phyloP scores from a whole-genome alignment of 83 land plant species.

The Diphasiastrum complanatum region DNA sequence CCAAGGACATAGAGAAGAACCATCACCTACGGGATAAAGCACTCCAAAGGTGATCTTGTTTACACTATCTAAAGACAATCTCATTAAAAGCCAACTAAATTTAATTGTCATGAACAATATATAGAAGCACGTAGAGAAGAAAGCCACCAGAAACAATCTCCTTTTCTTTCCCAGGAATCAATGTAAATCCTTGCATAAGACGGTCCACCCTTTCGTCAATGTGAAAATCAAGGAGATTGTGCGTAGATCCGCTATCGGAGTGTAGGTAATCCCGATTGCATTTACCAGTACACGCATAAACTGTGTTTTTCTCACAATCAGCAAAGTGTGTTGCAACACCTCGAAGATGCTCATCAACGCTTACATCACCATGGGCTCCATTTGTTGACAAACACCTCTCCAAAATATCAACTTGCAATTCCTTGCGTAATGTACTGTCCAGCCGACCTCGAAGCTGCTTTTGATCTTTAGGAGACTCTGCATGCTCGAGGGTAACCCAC shows the following conservation, averaged over 20 bases:
- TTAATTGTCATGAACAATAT: too few relatives aligned
- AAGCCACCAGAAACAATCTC: slow-evolving; percentile 26
- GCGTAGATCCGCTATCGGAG: background rate
- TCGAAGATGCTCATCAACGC: too few relatives aligned
- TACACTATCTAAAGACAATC: too few relatives aligned
- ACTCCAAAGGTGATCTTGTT: too few relatives aligned
- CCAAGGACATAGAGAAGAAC: too few relatives aligned
- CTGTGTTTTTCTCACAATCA: too few relatives aligned
- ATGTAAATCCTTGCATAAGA: slow-evolving; percentile 25
- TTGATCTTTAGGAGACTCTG: slow-evolving; percentile 10
- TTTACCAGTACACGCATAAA: background rate
- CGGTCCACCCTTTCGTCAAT: slow-evolving; percentile 32
- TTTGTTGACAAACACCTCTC: background rate
- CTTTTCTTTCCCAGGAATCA: slow-evolving; percentile 32
- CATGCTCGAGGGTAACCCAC: slow-evolving; percentile 27
- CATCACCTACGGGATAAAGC: too few relatives aligned
- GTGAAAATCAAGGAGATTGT: background rate
- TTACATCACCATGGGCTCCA: too few relatives aligned
- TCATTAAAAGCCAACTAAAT: too few relatives aligned
- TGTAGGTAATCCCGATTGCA: background rate
- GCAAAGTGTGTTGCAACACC: too few relatives aligned
- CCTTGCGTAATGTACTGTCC: background rate
- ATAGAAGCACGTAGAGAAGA: too few relatives aligned
- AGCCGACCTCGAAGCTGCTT: background rate
- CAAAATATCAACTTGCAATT: background rate